Conservation (phyloP, 169 alveolate genomes). For the Cryptosporidium andersoni region DNA sequence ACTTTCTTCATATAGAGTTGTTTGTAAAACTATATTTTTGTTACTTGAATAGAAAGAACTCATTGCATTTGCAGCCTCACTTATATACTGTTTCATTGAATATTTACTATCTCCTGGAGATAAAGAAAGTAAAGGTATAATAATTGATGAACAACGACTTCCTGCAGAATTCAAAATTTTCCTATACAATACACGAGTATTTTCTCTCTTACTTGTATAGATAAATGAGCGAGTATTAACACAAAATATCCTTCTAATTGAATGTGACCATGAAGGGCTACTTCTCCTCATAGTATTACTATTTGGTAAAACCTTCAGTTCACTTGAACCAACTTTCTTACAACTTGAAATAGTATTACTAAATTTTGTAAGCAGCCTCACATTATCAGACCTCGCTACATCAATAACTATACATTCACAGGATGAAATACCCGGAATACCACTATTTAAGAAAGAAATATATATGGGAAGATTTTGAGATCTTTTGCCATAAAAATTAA, state of each 20-base stretch:
- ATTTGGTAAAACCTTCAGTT: slow-evolving; percentile 33
- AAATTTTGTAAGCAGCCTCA: background rate
- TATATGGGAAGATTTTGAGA: background rate
- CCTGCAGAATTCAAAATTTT: slow-evolving; percentile 42
- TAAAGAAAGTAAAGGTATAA: slow-evolving; percentile 25
- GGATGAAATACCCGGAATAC: slow-evolving; percentile 12
- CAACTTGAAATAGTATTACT: slow-evolving; percentile 12
- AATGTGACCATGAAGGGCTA: background rate
- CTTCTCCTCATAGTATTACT: background rate
- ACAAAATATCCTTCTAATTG: slow-evolving; percentile 26
- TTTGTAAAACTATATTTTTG: slow-evolving; percentile 10
- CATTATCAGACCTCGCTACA: background rate
- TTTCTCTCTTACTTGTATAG: slow-evolving; percentile 12
- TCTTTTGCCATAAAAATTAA: slow-evolving; percentile 2
- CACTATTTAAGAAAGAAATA: background rate
- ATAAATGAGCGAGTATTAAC: slow-evolving; percentile 13
- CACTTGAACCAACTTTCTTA: slow-evolving; percentile 37
- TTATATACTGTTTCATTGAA: slow-evolving; percentile 32
- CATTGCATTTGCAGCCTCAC: slow-evolving; percentile 31
- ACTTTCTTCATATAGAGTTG: slow-evolving; percentile 11
- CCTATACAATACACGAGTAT: background rate
- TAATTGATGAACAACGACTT: slow-evolving; percentile 22
- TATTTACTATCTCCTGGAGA: slow-evolving; percentile 3
- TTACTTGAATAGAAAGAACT: slow-evolving; percentile 16
- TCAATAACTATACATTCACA: slow-evolving; percentile 62